Evolutionary conservation across 345 rosid species (phyloP), one percentile per base, ranked within the genome.

Genomic region (Ceriops tagal): DNA sequence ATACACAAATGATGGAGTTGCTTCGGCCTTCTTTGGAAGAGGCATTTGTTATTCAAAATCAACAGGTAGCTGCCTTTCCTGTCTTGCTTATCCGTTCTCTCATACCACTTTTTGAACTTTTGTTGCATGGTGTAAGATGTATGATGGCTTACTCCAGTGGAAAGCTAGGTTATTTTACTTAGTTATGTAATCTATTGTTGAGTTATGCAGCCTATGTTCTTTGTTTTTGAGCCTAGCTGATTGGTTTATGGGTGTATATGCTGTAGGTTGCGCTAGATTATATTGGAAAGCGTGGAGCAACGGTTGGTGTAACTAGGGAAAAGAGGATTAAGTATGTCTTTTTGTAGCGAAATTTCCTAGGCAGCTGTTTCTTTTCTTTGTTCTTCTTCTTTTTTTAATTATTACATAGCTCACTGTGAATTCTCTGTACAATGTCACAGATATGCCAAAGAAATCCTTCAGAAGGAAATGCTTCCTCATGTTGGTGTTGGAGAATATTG

Each of bases 401-500:
- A 68, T 73, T 75, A 66, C 64, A 68, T 52, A 46, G 70, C 65
- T 72, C 31, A 77, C 58, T 61, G 49, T 51, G 73, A 69, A 28
- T 67, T 46, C 69, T 73, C 61, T 78, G 66, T 68, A 77, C 65
- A 64, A 68, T 59, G 61, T 77, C 70, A 37, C 79, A 95, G 99
- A 80, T 95, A 92, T 84, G 99, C 99, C 1, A 95, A 78, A 72
- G 99, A 95, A 82, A 92, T 95, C 73, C 97, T 95, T 78, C 97
- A 88, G 73, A 95, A 89, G 82, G 99, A 95, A 86, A 95, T 92
- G 97, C 96, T 95, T 76, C 99, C 97, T 76, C 99, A 95, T 78
- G 96, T 89, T 80, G 99, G 99, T 71, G 79, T 85, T 71, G 96
- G 87, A 73, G 96, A 95, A 60, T 86, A 73, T 79, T 95, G 99